Evolutionary conservation across 1,139 yeast genomes (phyloP).

Genomic region (Suhomyces kunorum): DNA sequence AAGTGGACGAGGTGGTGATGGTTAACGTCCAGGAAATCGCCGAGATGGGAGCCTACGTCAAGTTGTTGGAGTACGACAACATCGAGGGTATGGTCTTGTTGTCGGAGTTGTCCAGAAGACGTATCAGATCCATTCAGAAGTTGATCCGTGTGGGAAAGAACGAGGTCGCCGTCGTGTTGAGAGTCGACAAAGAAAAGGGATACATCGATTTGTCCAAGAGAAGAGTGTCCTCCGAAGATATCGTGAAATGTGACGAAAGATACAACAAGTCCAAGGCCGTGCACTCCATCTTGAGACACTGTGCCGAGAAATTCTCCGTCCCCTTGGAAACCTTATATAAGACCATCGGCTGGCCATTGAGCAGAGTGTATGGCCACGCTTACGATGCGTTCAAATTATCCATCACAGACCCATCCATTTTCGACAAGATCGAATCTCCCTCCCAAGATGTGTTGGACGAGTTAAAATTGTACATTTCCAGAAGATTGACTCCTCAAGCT

Average conservation of each 20-base stretch:
- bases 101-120: constrained; percentile 96
- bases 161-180: constrained; percentile 97
- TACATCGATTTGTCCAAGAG: constrained; percentile 97
- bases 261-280: constrained; percentile 97
- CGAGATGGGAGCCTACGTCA: constrained; percentile 97
- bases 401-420: constrained; percentile 87
- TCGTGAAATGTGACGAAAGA: constrained; percentile 95
- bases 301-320: constrained; percentile 93
- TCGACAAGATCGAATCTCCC: constrained; percentile 77
- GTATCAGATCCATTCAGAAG: constrained; percentile 96
- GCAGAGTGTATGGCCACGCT: constrained; percentile 94
- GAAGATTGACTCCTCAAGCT: constrained; percentile 97
- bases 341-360: constrained; percentile 95
- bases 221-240: constrained; percentile 98
- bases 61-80: constrained; percentile 92
- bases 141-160: constrained; percentile 97
- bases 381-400: constrained; percentile 97
- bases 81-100: constrained; percentile 98
- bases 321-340: constrained; percentile 84
- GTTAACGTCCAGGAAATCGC: constrained; percentile 98
- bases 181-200: constrained; percentile 98
- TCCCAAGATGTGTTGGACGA: constrained; percentile 74
- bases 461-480: constrained; percentile 79
- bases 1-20: constrained; percentile 98
- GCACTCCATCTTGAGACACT: constrained; percentile 94